Evolutionary conservation across 768 basidiomycete species (phyloP).

Genomic region (Leucocoprinus leucothites): DNA sequence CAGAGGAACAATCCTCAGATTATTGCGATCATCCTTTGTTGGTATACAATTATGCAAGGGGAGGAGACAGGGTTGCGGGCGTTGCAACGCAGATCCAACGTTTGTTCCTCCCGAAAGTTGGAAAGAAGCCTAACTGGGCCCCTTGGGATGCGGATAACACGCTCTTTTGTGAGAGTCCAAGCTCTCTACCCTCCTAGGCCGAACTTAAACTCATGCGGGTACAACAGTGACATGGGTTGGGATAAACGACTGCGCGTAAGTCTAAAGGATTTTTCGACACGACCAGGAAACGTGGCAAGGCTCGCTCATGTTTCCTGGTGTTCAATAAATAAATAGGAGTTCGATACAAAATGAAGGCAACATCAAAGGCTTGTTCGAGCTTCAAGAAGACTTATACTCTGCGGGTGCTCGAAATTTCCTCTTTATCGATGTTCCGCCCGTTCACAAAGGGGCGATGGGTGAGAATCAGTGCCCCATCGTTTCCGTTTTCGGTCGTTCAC

Average conservation of each 20-base stretch:
- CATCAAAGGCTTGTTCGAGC: conserved; percentile 35
- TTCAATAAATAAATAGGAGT: conserved; percentile 1
- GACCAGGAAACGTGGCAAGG: not conserved
- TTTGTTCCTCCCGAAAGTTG: conserved; percentile 37
- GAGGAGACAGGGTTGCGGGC: conserved; percentile 45
- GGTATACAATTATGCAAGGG: conserved; percentile 56
- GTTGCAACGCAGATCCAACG: conserved; percentile 37
- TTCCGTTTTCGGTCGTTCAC: not conserved
- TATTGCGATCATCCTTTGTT: conserved; percentile 19
- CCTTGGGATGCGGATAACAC: conserved; percentile 40
- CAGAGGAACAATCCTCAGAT: conserved; percentile 24
- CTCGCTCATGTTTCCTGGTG: too few species aligned
- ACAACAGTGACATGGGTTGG: conserved; percentile 57
- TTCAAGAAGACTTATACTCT: conserved; percentile 47
- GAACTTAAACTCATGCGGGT: conserved; percentile 18
- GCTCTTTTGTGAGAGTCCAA: conserved; percentile 40
- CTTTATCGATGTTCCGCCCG: conserved; percentile 58
- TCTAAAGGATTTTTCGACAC: not conserved
- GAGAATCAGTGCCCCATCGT: conserved; percentile 9
- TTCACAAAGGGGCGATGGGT: conserved; percentile 47
- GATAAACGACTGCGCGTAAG: conserved; percentile 64
- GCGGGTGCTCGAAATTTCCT: conserved; percentile 53
- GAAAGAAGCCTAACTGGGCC: conserved; percentile 32
- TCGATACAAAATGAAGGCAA: conserved; percentile 3
- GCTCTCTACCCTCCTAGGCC: not conserved